These are phyloP conservation scores for Urostyla sp. DNA, from an alignment of 73 alveolate genomes.

Conservation along the genomic window DNA sequence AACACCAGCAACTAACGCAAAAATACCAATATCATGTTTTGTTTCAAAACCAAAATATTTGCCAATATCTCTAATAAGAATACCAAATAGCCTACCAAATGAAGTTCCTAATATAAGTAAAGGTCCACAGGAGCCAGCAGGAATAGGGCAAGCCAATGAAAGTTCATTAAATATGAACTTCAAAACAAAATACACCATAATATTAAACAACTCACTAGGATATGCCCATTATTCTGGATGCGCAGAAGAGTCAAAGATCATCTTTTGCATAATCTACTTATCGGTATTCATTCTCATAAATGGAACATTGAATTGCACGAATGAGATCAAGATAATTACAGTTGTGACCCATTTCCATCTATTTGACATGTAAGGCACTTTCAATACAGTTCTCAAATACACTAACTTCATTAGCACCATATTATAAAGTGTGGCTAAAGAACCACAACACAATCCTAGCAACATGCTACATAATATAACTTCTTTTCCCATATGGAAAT, in stretches of 20 bases:
- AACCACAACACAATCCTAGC: slow-evolving; percentile 81
- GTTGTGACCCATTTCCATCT: slow-evolving; percentile 36
- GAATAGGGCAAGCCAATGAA: slow-evolving; percentile 82
- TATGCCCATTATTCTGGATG: slow-evolving; percentile 19
- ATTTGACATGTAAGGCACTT: slow-evolving; percentile 43
- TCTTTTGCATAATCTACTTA: slow-evolving; percentile 38
- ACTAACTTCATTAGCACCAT: slow-evolving; percentile 47
- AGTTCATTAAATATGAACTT: slow-evolving; percentile 50
- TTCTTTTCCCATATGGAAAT: slow-evolving; percentile 68
- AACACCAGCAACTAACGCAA: slow-evolving; percentile 85
- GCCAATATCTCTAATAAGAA: slow-evolving; percentile 51
- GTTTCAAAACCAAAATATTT: slow-evolving; percentile 7
- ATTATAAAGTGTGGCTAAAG: slow-evolving; percentile 77
- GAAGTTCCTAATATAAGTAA: slow-evolving; percentile 85
- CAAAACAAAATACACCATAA: slow-evolving; percentile 65
- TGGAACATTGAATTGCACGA: slow-evolving; percentile 20
- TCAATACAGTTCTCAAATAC: slow-evolving; percentile 45
- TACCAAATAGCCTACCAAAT: slow-evolving; percentile 88
- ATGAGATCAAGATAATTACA: slow-evolving; percentile 17
- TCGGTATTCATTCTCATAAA: slow-evolving; percentile 41
- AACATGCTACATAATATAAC: slow-evolving; percentile 76
- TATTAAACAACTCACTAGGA: slow-evolving; percentile 1
- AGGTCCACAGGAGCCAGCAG: slow-evolving; percentile 91
- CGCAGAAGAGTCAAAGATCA: slow-evolving; percentile 21
- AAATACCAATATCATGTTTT: slow-evolving; percentile 43